Evolutionary conservation across 208 protist species (phyloP).

Genomic region (Acanthamoeba healyi): DNA sequence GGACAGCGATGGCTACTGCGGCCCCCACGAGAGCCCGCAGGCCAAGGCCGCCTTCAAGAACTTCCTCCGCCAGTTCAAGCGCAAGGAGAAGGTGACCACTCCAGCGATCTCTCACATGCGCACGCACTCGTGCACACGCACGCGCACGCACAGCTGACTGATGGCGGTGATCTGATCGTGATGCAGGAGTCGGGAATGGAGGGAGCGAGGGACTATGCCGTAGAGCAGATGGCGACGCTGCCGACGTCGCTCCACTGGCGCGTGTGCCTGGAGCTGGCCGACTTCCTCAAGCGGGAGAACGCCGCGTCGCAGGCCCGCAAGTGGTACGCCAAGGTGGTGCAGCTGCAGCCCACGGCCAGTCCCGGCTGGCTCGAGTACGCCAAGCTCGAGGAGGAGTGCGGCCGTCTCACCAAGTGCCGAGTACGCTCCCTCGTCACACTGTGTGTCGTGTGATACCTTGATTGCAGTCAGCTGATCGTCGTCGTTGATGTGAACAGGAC

Average conservation of each 20-base stretch:
- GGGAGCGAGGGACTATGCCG: not conserved
- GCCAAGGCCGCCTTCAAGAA: conserved; percentile 62
- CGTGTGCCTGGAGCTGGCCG: conserved; percentile 90
- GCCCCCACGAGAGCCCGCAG: conserved; percentile 58
- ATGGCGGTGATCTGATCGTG: not conserved
- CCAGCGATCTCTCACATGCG: not conserved
- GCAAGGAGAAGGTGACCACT: conserved; percentile 44
- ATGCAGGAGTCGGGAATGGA: conserved; percentile 45
- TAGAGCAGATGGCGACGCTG: conserved; percentile 30
- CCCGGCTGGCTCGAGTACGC: conserved; percentile 92
- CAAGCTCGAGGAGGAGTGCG: conserved; percentile 93
- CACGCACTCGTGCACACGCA: not conserved
- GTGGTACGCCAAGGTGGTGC: conserved; percentile 84
- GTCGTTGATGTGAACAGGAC: conserved; percentile 47
- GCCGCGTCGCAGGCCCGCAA: conserved; percentile 83
- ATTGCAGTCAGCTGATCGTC: not conserved
- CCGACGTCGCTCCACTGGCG: conserved; percentile 84
- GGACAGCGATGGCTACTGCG: conserved; percentile 20
- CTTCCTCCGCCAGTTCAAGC: conserved; percentile 68
- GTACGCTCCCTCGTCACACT: not conserved
- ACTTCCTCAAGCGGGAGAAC: conserved; percentile 90
- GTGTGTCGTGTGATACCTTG: not conserved
- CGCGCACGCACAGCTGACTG: not conserved
- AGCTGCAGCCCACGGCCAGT: conserved; percentile 83
- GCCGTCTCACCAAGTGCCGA: conserved; percentile 84